Evolutionary conservation across 1,284 basidiomycete species (phyloP), one percentile per base, ranked within the genome.

Genomic region (Ceratobasidium sp.): DNA sequence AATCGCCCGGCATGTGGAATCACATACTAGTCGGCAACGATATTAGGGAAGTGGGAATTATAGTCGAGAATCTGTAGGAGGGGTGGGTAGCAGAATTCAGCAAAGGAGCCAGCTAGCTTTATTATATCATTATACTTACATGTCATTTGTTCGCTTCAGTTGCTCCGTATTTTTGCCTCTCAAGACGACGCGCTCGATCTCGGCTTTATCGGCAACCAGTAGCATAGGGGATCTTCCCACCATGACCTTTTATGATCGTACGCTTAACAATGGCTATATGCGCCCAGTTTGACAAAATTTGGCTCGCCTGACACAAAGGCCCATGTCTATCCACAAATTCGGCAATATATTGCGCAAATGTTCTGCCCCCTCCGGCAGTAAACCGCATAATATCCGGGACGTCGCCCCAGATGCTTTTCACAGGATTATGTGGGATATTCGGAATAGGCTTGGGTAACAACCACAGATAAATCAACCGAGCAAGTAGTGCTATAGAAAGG

Each of bases 11-110:
- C n/a, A 48, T 23, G 8, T 3, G 28, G 18, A 3, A n/a, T n/a
- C n/a, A 57, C 55, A 50, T 30, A 71, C 67, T 71, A 8, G 67
- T 50, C 3, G 67, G 67, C 2, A 71, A n/a, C 26, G 67, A 23
- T 28, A 71, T 50, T 16, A 59, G 57, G 1, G 41, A 41, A 8
- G 43, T 59, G 2, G 67, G 67, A 18, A 71, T 39, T 2, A 71
- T 32, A 2, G 57, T 50, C 8, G 57, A 53, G 50, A 71, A 71
- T n/a, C 65, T 70, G 21, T 34, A 32, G 14, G 28, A 3, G 8
- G 6, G 36, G 14, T 14, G 8, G 36, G 36, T 39, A 39, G 14
- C 8, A 14, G 6, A 14, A 14, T 39, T 39, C 36, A 39, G 36
- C 14, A 39, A 39, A n/a, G n/a, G n/a, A n/a, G n/a, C n/a, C n/a